Conservation (phyloP, 1,284 basidiomycete species). For the Athelia psychrophila region DNA sequence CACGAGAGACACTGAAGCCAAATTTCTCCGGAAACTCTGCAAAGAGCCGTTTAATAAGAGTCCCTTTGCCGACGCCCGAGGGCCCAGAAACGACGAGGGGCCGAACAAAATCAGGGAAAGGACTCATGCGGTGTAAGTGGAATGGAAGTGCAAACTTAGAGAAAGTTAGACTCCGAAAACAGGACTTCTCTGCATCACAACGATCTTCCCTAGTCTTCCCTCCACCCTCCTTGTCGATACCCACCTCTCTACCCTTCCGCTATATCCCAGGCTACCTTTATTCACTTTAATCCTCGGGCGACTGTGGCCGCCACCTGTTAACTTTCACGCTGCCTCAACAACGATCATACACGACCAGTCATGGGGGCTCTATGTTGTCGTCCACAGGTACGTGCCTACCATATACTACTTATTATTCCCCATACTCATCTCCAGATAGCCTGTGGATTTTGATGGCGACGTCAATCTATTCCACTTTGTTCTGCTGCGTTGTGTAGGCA, state of each 20-base stretch:
- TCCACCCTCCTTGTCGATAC: slow-evolving; percentile 9
- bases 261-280: too few species aligned
- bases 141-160: background rate
- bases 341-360: slow-evolving; percentile 15
- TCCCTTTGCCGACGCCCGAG: slow-evolving; percentile 94
- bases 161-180: background rate
- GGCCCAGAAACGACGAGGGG: slow-evolving; percentile 82
- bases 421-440: slow-evolving; percentile 44
- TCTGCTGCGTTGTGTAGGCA: slow-evolving; percentile 91
- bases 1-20: slow-evolving; percentile 94
- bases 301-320: too few species aligned
- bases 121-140: slow-evolving; percentile 1
- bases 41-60: slow-evolving; percentile 86
- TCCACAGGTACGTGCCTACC: slow-evolving; percentile 54
- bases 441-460: slow-evolving; percentile 97
- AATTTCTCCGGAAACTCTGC: slow-evolving; percentile 82
- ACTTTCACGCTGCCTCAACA: too few species aligned
- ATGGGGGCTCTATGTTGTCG: slow-evolving; percentile 88
- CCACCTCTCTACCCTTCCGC: slow-evolving; percentile 10
- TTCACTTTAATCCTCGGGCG: too few species aligned
- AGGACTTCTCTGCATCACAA: background rate
- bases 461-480: slow-evolving; percentile 98
- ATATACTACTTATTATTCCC: slow-evolving; percentile 5
- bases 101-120: slow-evolving; percentile 32
- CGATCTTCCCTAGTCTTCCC: slow-evolving; percentile 11